Evolutionary conservation across 495 filamentous ascomycete genomes (phyloP), one percentile per base, ranked within the genome.

Genomic region (Penicillium fimorum): DNA sequence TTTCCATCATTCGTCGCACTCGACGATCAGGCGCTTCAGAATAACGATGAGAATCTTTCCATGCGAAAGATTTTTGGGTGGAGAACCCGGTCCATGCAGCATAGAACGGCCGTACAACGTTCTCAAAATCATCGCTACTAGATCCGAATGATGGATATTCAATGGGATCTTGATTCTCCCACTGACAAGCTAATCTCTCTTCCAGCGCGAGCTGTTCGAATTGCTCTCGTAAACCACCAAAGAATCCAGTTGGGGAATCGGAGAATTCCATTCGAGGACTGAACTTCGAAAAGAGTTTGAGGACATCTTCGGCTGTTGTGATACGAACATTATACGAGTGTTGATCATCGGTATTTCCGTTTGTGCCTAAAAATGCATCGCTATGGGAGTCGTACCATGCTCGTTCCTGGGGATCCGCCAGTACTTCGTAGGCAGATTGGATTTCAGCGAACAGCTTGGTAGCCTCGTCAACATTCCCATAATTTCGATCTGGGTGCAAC

Each of bases 331-430:
- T 82, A 51, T 86, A 75, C 27, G 84, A 84, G 61, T 83, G 88
- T 41, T 79, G 72, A 32, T 73, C 70, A 70, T 78, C 57, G 44
- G 59, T 25, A 18, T 33, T 58, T 24, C 66, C 67, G 49, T 83
- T 79, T 13, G 82, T 85, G 2, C 83, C 80, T 48, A 97, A 75
- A 47, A 97, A 91, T 13, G 85, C 86, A 58, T 91, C 87, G 49
- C 90, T 87, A 64, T 99, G 94, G 22, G 91, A 89, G 65, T 99
- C 93, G 70, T 99, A 99, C 94, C 94, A 97, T 9, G 92, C 87
- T 45, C 95, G 85, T 69, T 99, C 94, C 68, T 97, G 92, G 8
- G 90, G 85, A 69, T 99, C 95, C 15, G 92, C 95, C 3, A 99
- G 85, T 20, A 97, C 84, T 67, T 97, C 92, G 70, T 97, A 96